Evolutionary conservation across 805 yeast genomes (phyloP).

Genomic region (Wickerhamomyces ciferrii): DNA sequence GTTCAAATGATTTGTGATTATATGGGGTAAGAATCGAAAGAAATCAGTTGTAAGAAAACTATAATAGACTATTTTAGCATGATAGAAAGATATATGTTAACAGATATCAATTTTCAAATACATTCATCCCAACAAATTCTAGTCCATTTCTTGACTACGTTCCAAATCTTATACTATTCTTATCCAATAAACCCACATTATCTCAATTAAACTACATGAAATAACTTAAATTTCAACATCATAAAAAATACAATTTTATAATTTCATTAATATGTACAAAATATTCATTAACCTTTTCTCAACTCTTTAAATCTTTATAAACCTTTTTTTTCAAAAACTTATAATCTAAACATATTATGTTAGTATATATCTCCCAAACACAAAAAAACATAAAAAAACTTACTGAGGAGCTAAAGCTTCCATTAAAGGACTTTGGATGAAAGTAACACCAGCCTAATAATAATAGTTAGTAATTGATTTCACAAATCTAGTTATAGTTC

Average conservation of each 20-base stretch:
- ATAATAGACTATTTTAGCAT: no score
- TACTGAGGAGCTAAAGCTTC: constrained; percentile 77
- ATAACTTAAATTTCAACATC: background rate
- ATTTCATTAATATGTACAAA: background rate
- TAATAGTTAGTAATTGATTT: constrained; percentile 8
- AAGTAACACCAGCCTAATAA: constrained; percentile 57
- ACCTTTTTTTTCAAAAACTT: background rate
- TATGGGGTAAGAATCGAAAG: no score
- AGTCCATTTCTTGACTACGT: no score
- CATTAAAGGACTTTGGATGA: constrained; percentile 75
- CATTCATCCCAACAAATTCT: no score
- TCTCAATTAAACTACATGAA: background rate
- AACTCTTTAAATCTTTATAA: no score
- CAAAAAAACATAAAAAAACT: constrained; percentile 2
- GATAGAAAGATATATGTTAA: no score
- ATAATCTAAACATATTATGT: background rate
- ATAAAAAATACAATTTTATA: background rate
- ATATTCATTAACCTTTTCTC: background rate
- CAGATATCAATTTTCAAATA: background rate
- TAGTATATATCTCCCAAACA: background rate
- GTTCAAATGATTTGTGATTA: no score
- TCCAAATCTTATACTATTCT: no score
- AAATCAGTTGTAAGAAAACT: no score
- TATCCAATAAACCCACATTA: background rate
- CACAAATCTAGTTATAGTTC: no score